Conservation (phyloP, 495 filamentous ascomycete genomes). For the Platismatia glauca region DNA sequence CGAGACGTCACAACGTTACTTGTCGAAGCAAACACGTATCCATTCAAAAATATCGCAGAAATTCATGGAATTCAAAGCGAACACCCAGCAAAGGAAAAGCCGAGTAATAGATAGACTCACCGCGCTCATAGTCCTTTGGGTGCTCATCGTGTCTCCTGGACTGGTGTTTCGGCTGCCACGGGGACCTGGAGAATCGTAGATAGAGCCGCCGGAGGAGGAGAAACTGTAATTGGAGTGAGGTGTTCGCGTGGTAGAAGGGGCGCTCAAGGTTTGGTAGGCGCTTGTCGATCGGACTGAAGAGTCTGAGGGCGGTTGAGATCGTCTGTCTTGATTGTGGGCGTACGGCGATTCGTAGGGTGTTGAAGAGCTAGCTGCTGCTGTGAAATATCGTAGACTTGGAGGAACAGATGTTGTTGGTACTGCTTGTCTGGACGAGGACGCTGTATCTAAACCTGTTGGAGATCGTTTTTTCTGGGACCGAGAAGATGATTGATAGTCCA, state of each 20-base stretch:
- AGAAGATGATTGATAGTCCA: slow-evolving; percentile 19
- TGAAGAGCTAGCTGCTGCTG: slow-evolving; percentile 12
- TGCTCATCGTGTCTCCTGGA: slow-evolving; percentile 21
- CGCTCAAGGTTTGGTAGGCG: neutral
- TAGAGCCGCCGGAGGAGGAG: slow-evolving; percentile 12
- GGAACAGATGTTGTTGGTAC: slow-evolving; percentile 4
- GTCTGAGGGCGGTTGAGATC: neutral
- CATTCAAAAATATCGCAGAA: neutral
- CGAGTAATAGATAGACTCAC: slow-evolving; percentile 18
- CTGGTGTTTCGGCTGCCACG: slow-evolving; percentile 6
- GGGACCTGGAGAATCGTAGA: slow-evolving; percentile 19
- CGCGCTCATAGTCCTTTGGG: slow-evolving; percentile 18
- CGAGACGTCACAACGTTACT: neutral
- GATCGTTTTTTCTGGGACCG: slow-evolving; percentile 11
- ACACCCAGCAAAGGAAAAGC: slow-evolving; percentile 6
- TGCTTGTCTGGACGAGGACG: slow-evolving; percentile 6
- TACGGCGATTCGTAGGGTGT: slow-evolving; percentile 23
- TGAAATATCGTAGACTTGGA: slow-evolving; percentile 14
- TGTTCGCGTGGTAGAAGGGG: neutral
- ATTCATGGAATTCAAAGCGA: neutral
- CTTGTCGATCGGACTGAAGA: slow-evolving; percentile 13
- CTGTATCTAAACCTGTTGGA: slow-evolving; percentile 5
- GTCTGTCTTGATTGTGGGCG: slow-evolving; percentile 16
- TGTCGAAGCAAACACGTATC: neutral
- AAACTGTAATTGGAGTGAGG: slow-evolving; percentile 6